A percentile compares a stretch with the other conserved stretches of the same genome.
These are phyloP conservation scores for Phanerodontia chrysosporium DNA, from an alignment of 768 basidiomycete genomes.

Conservation along the genomic window DNA sequence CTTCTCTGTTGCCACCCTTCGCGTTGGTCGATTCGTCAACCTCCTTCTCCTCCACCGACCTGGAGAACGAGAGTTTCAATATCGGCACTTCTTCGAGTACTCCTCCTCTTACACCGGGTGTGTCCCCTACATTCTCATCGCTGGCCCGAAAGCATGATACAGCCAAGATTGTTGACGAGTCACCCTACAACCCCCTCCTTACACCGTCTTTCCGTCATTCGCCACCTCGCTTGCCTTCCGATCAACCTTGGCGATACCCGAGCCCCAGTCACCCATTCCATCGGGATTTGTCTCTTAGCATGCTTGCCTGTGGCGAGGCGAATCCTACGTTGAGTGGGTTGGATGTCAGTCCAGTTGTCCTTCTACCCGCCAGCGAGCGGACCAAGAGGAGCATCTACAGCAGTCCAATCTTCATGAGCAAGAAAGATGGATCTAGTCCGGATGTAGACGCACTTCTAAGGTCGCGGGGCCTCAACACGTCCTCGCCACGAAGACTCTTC, in stretches of 20 bases:
- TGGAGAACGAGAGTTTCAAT: slow-evolving; percentile 7
- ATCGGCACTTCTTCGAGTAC: slow-evolving; percentile 15
- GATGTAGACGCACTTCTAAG: not conserved
- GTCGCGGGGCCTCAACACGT: not conserved
- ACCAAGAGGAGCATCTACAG: slow-evolving; percentile 36
- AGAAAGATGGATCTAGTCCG: slow-evolving; percentile 1
- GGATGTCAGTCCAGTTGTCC: slow-evolving; percentile 32
- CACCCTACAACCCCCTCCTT: slow-evolving; percentile 70
- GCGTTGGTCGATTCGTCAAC: not conserved
- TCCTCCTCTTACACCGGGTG: slow-evolving; percentile 22
- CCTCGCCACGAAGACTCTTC: slow-evolving; percentile 18
- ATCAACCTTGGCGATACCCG: slow-evolving; percentile 79
- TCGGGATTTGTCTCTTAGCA: slow-evolving; percentile 61
- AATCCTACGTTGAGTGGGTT: slow-evolving; percentile 33
- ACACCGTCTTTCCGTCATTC: slow-evolving; percentile 80
- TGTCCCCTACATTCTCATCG: slow-evolving; percentile 15
- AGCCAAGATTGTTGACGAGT: slow-evolving; percentile 42
- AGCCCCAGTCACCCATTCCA: slow-evolving; percentile 78
- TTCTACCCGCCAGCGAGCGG: slow-evolving; percentile 29
- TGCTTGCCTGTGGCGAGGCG: slow-evolving; percentile 50
- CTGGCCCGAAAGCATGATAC: slow-evolving; percentile 15
- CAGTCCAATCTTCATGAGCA: slow-evolving; percentile 18
- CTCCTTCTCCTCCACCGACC: not conserved
- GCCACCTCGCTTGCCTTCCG: slow-evolving; percentile 66
- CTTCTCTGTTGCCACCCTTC: not conserved